These are phyloP conservation scores for Casuarina equisetifolia DNA, from an alignment of 306 rosid species.

Conservation along the genomic window DNA sequence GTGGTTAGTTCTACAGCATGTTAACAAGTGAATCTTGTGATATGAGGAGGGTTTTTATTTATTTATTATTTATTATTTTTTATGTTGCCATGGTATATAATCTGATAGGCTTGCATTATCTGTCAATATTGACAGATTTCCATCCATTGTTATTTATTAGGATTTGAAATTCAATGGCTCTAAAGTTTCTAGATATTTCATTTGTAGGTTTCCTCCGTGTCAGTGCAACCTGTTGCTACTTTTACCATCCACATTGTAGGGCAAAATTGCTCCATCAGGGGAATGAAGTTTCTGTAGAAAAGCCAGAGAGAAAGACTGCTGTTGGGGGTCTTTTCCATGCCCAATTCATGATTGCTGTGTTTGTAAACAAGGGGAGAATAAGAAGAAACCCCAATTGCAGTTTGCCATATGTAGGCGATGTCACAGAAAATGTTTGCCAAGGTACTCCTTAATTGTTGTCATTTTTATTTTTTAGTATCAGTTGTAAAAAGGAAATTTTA, in stretches of 20 bases:
- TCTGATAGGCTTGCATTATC: background rate
- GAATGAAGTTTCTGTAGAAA: conserved; percentile 48
- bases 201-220: conserved; percentile 75
- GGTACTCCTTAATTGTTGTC: conserved; percentile 37
- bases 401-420: conserved; percentile 97
- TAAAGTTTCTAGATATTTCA: conserved; percentile 28
- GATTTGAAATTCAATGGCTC: conserved; percentile 4
- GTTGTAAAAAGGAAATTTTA: too few relatives aligned
- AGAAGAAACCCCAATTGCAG: conserved; percentile 48
- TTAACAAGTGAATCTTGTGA: background rate
- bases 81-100: background rate
- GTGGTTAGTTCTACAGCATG: background rate
- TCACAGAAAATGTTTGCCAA: conserved; percentile 90
- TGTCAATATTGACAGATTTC: background rate
- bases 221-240: conserved; percentile 83
- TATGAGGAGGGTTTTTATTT: background rate
- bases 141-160: background rate
- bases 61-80: too few relatives aligned
- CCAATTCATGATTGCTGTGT: conserved; percentile 76
- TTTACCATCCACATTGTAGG: conserved; percentile 82
- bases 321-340: conserved; percentile 75
- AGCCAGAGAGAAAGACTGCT: conserved; percentile 52
- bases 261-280: conserved; percentile 48
- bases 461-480: background rate
- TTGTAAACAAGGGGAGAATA: conserved; percentile 79